Percentiles rank a stretch among this genome's conserved stretches.
Conservation (phyloP, 2,329 filamentous ascomycete species). For the Lachnellula cervina region DNA sequence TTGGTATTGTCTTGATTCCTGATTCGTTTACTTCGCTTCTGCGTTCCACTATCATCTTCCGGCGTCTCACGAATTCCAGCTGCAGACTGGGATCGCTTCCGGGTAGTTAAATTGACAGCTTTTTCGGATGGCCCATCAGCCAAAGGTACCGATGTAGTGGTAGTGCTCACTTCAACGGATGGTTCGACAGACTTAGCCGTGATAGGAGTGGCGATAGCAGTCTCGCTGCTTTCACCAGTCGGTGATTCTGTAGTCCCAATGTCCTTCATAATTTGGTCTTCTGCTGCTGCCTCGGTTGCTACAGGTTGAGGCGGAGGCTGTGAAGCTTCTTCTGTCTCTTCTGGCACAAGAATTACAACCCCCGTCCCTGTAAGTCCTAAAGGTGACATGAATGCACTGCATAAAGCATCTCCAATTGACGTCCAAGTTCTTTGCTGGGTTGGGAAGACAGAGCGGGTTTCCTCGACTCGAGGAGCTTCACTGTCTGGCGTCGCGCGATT, state of each 20-base stretch:
- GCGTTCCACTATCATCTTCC: slow-evolving; percentile 53
- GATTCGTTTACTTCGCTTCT: slow-evolving; percentile 62
- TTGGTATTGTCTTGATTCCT: slow-evolving; percentile 53
- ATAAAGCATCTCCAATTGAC: slow-evolving; percentile 25
- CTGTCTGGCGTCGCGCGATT: background rate
- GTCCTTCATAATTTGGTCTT: slow-evolving; percentile 28
- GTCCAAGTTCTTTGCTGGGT: slow-evolving; percentile 26
- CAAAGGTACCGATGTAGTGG: slow-evolving; percentile 20
- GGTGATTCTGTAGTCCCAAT: slow-evolving; percentile 21
- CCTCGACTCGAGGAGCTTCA: slow-evolving; percentile 1
- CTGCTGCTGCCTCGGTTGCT: background rate
- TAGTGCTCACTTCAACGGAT: slow-evolving; percentile 15
- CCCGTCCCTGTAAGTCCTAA: slow-evolving; percentile 14
- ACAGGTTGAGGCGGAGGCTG: background rate
- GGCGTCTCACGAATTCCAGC: slow-evolving; percentile 52
- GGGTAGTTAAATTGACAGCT: slow-evolving; percentile 32
- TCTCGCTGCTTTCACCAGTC: slow-evolving; percentile 15
- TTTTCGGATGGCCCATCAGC: slow-evolving; percentile 13
- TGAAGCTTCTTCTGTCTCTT: slow-evolving; percentile 6
- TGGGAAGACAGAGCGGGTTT: slow-evolving; percentile 15
- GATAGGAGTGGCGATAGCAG: slow-evolving; percentile 10
- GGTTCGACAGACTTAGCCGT: slow-evolving; percentile 17
- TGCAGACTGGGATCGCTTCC: slow-evolving; percentile 59
- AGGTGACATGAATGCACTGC: slow-evolving; percentile 15
- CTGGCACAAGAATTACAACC: slow-evolving; percentile 22